Evolutionary conservation across 495 filamentous ascomycete species (phyloP), one percentile per base, ranked within the genome.

Genomic region (Cladorrhinum samala): DNA sequence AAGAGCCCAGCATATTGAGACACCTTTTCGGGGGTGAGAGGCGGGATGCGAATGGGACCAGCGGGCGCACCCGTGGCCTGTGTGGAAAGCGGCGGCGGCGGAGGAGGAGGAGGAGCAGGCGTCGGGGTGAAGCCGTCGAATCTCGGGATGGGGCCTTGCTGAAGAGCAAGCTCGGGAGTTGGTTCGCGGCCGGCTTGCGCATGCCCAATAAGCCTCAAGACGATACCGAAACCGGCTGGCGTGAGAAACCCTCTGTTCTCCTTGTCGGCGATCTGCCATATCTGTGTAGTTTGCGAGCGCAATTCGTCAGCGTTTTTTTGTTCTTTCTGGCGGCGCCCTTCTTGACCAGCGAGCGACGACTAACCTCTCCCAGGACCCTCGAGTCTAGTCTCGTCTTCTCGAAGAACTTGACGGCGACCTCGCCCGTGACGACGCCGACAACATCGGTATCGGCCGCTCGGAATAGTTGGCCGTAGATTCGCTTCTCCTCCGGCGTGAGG

Each of bases 241-340:
- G 89, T 95, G 64, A 98, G 77, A 47, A 96, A 83, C 53, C 94
- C 93, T 54, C 91, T 82, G 71, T 97, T 98, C 71, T 96, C 92
- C 58, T 81, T 89, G 71, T 98, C 93, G 50, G 93, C 94, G 64
- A 98, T 91, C 71, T 96, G 91, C 93, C 93, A 98, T 80, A 97
- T 96, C 89, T 94, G 71, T 48, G 63, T 58, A 17, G 45, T 37
- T 37, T 37, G 30, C 30, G 14, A 41, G 11, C 24, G 37, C 9
- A 4, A 1, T 16, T 16, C 19, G 55, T 62, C 49, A 57, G 50
- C 42, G 39, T 53, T 43, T 45, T 50, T 33, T 38, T 51, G 37
- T 39, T 38, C 23, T 9, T 11, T 9, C 16, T 33, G 11, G 27
- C 27, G 27, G 27, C 44, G n/a, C n/a, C n/a, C n/a, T n/a, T n/a